Conservation (phyloP, 805 yeast genomes). For the Kuraishia molischiana region DNA sequence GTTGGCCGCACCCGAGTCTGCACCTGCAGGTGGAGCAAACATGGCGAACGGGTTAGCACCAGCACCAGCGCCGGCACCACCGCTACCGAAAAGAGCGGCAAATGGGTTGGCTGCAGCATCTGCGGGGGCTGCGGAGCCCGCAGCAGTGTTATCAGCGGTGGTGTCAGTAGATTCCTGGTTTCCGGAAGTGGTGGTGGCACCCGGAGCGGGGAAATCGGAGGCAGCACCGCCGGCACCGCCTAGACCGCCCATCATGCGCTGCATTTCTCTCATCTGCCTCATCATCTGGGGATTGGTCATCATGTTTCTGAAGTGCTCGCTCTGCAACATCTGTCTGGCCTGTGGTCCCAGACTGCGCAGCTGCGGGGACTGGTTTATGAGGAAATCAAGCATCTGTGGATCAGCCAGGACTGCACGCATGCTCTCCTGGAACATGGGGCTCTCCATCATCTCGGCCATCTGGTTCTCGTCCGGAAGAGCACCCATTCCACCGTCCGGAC, state of each 20-base stretch:
- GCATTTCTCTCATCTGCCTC: slow-evolving; percentile 74
- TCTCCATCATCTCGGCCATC: slow-evolving; percentile 62
- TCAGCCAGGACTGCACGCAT: slow-evolving; percentile 76
- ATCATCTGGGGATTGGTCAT: slow-evolving; percentile 76
- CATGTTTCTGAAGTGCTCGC: slow-evolving; percentile 74
- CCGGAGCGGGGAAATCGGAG: slow-evolving; percentile 39
- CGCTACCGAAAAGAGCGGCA: slow-evolving; percentile 30
- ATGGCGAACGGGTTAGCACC: slow-evolving; percentile 33
- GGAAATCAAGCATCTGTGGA: slow-evolving; percentile 79
- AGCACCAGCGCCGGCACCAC: slow-evolving; percentile 19
- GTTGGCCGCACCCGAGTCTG: slow-evolving; percentile 17
- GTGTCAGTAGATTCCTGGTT: slow-evolving; percentile 10
- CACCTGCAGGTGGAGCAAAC: slow-evolving; percentile 14
- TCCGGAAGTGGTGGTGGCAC: slow-evolving; percentile 20
- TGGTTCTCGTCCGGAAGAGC: slow-evolving; percentile 71
- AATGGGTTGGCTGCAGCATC: slow-evolving; percentile 37
- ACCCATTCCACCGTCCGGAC: slow-evolving; percentile 91
- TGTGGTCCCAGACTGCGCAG: slow-evolving; percentile 83
- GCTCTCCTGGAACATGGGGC: slow-evolving; percentile 73
- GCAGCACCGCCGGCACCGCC: slow-evolving; percentile 20
- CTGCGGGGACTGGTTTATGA: slow-evolving; percentile 79
- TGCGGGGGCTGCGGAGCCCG: slow-evolving; percentile 15
- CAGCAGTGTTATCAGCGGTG: slow-evolving; percentile 9
- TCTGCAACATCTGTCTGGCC: slow-evolving; percentile 76
- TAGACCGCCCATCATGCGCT: slow-evolving; percentile 35